Evolutionary conservation across 2,329 filamentous ascomycete species (phyloP), one percentile per base, ranked within the genome.

Genomic region (Dryadomyces quercus-mongolicae): DNA sequence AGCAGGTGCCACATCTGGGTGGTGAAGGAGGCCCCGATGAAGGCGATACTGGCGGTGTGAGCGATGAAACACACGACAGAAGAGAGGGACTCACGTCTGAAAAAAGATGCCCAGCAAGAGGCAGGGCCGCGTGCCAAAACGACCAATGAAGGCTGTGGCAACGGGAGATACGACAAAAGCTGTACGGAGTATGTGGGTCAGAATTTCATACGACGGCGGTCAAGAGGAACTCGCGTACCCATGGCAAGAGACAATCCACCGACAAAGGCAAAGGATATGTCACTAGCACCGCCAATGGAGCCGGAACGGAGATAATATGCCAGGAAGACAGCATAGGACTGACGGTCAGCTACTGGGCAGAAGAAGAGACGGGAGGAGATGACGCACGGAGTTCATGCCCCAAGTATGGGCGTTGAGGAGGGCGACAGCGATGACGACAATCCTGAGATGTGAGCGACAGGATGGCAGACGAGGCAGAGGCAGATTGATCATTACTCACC

Each of bases 241-340:
- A 73, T 74, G 1, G 80, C 81, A 46, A 86, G 80, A 34, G 80
- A 84, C 0, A 88, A 70, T 0, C 82, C 83, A 31, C 87, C 87
- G n/a, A 92, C 76, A 64, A 92, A 90, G 44, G 87, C 87, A 66
- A 84, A 91, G 6, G 82, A 75, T 2, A 91, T 74, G 2, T 77
- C 69, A 0, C 78, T 81, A 2, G 85, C 78, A 15, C 77, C 80
- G 0, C 80, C 76, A 58, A 86, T 89, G 21, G 75, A 73, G 52
- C 81, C 71, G 50, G 76, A 77, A 18, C 74, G 71, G 16, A 81
- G 69, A 56, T 80, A 80, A 60, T 80, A 73, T 5, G 78, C 77
- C 5, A 81, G 70, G 60, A 81, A 82, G 40, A 81, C 75, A 49
- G 71, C 67, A 57, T 78, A 86, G 2, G 77, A 75, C 73, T 76